Base-by-base conservation (phyloP, 805 yeast genomes). In the Wickerhamiella azymoides region DNA sequence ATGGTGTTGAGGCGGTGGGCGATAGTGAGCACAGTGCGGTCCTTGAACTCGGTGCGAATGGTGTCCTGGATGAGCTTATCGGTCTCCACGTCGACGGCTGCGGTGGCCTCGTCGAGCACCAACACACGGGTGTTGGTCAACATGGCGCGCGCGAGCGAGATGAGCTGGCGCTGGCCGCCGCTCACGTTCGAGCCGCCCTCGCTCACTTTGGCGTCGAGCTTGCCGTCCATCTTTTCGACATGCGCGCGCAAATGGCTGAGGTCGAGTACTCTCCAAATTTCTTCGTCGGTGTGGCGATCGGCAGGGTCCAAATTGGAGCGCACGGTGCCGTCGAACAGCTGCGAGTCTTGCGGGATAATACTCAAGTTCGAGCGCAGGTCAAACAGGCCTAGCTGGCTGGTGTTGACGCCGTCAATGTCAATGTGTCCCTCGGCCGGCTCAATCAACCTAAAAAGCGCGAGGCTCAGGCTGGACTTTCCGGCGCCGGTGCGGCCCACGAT, bases 401-500 rank as follows among this genome's bases (percentile, higher is more conserved):
- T 83, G 54, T 80, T 65, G 13, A 84, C 58, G 24, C 73, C 77
- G 64, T 88, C 96, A 54, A 86, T 80, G 13, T 65, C 66, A 54
- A 86, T 82, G 33, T 66, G 62, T n/a, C 93, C 93, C 9, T 62
- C 65, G 5, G 78, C 76, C 1, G 81, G 73, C 62, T 88, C 96
- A 56, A 88, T 83, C 39, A 86, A 75, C 54, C 96, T 68, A 70
- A 84, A 86, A 35, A 86, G 65, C 0, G 96, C 92, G 56, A 84
- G 65, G 0, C 94, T 81, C 57, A 86, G 69, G 1, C 94, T 80
- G 0, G 92, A 80, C 62, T 86, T 86, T 52, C 97, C 97, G 2
- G 96, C 96, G 52, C 97, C 97, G 0, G 97, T 88, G 60, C 97
- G 74, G 21, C 97, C 97, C 47, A 89, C 96, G 62, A 88, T 86